phyloP scores from a whole-genome alignment of 805 yeast species.

The Danielia reshetovae region DNA sequence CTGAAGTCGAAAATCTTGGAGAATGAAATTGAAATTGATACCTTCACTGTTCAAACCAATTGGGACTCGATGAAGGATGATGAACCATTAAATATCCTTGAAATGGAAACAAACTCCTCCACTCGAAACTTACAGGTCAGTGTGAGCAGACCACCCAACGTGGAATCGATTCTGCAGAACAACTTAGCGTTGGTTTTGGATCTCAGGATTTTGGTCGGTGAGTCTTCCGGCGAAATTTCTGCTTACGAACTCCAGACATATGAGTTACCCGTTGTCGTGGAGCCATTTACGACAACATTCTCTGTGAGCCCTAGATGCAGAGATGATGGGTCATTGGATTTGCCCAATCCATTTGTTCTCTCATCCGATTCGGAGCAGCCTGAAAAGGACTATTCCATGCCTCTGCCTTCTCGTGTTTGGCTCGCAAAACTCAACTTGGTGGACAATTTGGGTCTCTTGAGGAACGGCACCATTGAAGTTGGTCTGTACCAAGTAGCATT shows the following conservation, averaged over 20 bases:
- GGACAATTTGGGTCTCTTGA: background rate
- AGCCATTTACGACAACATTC: constrained; percentile 21
- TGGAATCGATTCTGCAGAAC: constrained; percentile 8
- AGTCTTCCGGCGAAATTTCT: constrained; percentile 15
- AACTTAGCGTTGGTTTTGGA: constrained; percentile 16
- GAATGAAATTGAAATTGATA: constrained; percentile 13
- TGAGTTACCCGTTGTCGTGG: constrained; percentile 21
- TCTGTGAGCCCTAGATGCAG: constrained; percentile 26
- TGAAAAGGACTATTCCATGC: constrained; percentile 23
- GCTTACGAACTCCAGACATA: constrained; percentile 23
- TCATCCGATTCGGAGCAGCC: constrained; percentile 6
- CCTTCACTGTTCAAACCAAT: constrained; percentile 19
- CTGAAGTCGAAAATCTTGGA: constrained; percentile 18
- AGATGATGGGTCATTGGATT: constrained; percentile 20
- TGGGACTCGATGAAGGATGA: constrained; percentile 41
- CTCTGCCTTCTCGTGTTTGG: constrained; percentile 31
- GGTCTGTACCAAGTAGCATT: background rate
- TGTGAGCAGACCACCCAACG: constrained; percentile 20
- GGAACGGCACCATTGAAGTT: background rate
- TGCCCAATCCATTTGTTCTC: constrained; percentile 37
- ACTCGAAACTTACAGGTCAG: constrained; percentile 19
- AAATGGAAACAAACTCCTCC: constrained; percentile 7
- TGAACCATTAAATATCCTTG: constrained; percentile 26
- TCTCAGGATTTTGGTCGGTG: constrained; percentile 22
- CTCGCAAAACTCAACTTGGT: constrained; percentile 14